Percentiles rank a stretch among this genome's conserved stretches.
phyloP scores from a whole-genome alignment of 495 filamentous ascomycete genomes.

The Penicillium steckii region DNA sequence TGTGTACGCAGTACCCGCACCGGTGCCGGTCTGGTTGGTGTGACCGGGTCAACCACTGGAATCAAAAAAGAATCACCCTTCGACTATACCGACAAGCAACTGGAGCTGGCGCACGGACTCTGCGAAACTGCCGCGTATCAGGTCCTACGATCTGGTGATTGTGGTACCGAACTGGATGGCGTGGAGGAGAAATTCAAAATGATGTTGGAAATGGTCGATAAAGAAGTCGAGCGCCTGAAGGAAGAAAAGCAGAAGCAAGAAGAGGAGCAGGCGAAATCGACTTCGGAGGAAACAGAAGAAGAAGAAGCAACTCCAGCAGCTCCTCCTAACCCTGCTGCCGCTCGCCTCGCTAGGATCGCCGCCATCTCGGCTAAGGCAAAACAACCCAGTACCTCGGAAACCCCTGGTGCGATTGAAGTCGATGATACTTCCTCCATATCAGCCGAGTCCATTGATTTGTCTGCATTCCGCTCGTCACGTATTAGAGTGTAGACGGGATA shows the following conservation, averaged over 20 bases:
- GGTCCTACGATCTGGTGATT: slow-evolving; percentile 81
- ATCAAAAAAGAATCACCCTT: slow-evolving; percentile 42
- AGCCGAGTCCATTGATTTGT: slow-evolving; percentile 41
- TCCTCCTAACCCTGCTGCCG: slow-evolving; percentile 18
- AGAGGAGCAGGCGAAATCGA: slow-evolving; percentile 19
- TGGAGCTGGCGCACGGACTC: slow-evolving; percentile 75
- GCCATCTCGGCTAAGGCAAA: slow-evolving; percentile 6
- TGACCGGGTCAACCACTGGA: slow-evolving; percentile 9
- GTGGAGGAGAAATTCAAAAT: slow-evolving; percentile 57
- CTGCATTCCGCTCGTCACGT: slow-evolving; percentile 40
- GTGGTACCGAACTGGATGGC: slow-evolving; percentile 66
- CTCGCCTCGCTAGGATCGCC: slow-evolving; percentile 20
- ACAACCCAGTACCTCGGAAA: slow-evolving; percentile 11
- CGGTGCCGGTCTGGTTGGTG: slow-evolving; percentile 16
- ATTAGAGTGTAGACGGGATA: slow-evolving; percentile 19
- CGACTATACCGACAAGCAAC: slow-evolving; percentile 69
- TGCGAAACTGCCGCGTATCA: slow-evolving; percentile 87
- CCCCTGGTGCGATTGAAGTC: slow-evolving; percentile 38
- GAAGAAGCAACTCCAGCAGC: slow-evolving; percentile 16
- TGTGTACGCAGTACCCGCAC: slow-evolving; percentile 34
- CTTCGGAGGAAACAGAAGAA: slow-evolving; percentile 10
- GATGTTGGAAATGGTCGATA: slow-evolving; percentile 38
- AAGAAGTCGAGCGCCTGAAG: slow-evolving; percentile 40
- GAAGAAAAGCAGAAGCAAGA: slow-evolving; percentile 33
- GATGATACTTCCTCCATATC: slow-evolving; percentile 38